These are phyloP conservation scores for Plasmopara muralis DNA, from an alignment of 352 stramenopile species.

Conservation along the genomic window DNA sequence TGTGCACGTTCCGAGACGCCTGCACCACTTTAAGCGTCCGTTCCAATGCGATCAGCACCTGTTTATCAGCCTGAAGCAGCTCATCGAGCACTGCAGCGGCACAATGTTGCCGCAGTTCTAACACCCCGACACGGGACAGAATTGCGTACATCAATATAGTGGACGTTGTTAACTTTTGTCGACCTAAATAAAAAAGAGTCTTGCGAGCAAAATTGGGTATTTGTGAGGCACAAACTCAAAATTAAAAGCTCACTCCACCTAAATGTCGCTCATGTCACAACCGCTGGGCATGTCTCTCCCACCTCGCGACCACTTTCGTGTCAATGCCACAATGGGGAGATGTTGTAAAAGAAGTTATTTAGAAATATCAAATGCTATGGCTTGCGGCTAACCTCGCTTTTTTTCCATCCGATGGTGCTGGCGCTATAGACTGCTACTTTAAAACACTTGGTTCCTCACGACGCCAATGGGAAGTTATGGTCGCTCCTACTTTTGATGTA, in stretches of 20 bases:
- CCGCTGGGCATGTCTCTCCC: conserved; percentile 72
- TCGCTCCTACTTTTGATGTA: conserved; percentile 44
- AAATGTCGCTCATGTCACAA: conserved; percentile 19
- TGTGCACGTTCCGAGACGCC: conserved; percentile 18
- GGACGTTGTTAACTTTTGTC: background rate
- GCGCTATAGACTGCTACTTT: conserved; percentile 42
- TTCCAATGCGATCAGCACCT: conserved; percentile 11
- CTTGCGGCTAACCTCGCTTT: conserved; percentile 90
- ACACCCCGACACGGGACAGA: conserved; percentile 15
- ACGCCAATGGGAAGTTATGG: conserved; percentile 33
- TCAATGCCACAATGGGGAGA: conserved; percentile 79
- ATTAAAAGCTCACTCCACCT: background rate
- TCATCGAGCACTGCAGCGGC: conserved; percentile 12
- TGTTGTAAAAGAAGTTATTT: no score
- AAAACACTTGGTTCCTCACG: conserved; percentile 16
- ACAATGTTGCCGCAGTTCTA: conserved; percentile 17
- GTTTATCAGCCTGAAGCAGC: conserved; percentile 3
- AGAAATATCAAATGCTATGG: conserved; percentile 61
- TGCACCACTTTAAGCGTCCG: conserved; percentile 12
- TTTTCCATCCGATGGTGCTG: conserved; percentile 83
- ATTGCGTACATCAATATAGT: conserved; percentile 13
- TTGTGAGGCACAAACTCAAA: background rate
- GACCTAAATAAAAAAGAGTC: background rate
- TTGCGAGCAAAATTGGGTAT: background rate
- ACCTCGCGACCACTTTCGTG: conserved; percentile 63